phyloP scores from a whole-genome alignment of 1,139 yeast species.

The Saccharomyces hybrid region DNA sequence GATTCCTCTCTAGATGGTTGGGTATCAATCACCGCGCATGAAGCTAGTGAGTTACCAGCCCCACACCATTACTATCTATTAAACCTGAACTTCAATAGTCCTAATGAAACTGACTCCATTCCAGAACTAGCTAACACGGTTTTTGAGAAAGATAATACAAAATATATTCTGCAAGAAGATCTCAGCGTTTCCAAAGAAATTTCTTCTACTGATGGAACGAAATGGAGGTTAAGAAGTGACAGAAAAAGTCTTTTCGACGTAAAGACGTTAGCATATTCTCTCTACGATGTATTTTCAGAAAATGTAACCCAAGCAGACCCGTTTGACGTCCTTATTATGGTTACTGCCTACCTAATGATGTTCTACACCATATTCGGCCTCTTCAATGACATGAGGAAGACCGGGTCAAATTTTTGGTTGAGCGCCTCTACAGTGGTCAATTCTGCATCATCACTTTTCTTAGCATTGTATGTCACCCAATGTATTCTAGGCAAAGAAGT shows the following conservation, averaged over 20 bases:
- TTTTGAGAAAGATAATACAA: constrained; percentile 18
- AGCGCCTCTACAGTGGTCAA: constrained; percentile 76
- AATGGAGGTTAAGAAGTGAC: constrained; percentile 58
- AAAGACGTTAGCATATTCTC: constrained; percentile 48
- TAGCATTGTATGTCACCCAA: constrained; percentile 65
- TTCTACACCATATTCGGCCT: constrained; percentile 74
- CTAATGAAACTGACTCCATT: constrained; percentile 11
- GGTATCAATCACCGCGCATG: constrained; percentile 16
- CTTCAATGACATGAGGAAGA: constrained; percentile 68
- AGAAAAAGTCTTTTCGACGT: constrained; percentile 58
- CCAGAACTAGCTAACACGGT: constrained; percentile 22
- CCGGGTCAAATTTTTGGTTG: constrained; percentile 87
- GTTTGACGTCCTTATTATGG: constrained; percentile 74
- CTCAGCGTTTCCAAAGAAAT: constrained; percentile 21
- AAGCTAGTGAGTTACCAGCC: constrained; percentile 14
- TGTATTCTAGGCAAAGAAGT: constrained; percentile 47
- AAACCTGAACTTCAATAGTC: constrained; percentile 22
- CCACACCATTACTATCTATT: constrained; percentile 25
- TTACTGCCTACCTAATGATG: constrained; percentile 85
- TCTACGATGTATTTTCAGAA: constrained; percentile 42
- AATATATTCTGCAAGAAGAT: constrained; percentile 21
- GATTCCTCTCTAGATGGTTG: constrained; percentile 18
- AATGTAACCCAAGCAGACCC: constrained; percentile 73
- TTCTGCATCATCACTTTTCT: constrained; percentile 78
- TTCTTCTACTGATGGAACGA: constrained; percentile 38